Evolutionary conservation across 2,329 filamentous ascomycete species (phyloP).

Genomic region (Fonsecaea monophora): DNA sequence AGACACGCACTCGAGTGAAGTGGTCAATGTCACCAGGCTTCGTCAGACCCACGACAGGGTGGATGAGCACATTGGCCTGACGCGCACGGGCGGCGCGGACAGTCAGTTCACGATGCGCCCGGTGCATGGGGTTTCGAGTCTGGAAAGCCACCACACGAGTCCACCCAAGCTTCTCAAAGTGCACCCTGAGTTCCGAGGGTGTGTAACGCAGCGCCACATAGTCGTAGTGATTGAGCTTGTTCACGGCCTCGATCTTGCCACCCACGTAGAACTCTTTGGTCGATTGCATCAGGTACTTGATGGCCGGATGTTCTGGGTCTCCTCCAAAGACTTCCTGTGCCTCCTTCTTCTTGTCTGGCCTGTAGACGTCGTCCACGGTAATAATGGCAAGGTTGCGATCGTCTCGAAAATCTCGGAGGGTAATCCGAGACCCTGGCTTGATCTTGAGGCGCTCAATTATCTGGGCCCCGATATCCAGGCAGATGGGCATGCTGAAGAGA

Average conservation of each 20-base stretch:
- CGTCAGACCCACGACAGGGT: constrained; percentile 96
- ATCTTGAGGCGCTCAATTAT: constrained; percentile 76
- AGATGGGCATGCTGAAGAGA: constrained; percentile 97
- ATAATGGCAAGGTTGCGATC: constrained; percentile 95
- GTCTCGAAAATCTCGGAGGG: constrained; percentile 93
- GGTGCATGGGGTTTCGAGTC: constrained; percentile 99
- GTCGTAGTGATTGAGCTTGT: constrained; percentile 97
- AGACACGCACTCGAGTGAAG: constrained; percentile 98
- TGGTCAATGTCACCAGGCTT: constrained; percentile 99
- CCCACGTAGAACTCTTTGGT: constrained; percentile 90
- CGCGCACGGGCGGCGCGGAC: constrained; percentile 94
- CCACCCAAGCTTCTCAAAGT: constrained; percentile 99
- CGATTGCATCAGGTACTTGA: constrained; percentile 84
- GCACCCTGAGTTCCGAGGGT: constrained; percentile 88
- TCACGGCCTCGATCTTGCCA: constrained; percentile 93
- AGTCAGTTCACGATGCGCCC: constrained; percentile 95
- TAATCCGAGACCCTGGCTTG: constrained; percentile 80
- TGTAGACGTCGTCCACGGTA: constrained; percentile 94
- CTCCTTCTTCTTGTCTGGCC: constrained; percentile 91
- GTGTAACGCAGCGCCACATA: constrained; percentile 97
- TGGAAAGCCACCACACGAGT: constrained; percentile 97
- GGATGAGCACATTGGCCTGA: constrained; percentile 98
- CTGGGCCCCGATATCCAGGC: constrained; percentile 79
- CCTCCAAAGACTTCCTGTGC: constrained; percentile 94
- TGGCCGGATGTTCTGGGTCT: constrained; percentile 87